Conservation (phyloP, 176 grass and related monocot species). For the Alopecurus myosuroides region DNA sequence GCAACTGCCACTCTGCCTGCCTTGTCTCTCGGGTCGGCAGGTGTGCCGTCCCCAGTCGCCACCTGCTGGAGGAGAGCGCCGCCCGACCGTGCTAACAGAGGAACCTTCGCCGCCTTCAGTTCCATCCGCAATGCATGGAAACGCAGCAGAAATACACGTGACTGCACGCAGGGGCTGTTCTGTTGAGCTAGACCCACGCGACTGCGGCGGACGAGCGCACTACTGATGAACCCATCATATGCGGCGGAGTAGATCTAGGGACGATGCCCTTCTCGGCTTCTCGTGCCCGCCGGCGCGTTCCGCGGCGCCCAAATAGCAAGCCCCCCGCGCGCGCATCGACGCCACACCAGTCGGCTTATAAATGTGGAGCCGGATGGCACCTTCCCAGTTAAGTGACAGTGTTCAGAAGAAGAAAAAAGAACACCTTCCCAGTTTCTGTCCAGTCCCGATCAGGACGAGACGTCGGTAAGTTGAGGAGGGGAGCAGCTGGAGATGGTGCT, state of each 20-base stretch:
- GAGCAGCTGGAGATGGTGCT: neutral
- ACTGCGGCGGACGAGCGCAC: neutral
- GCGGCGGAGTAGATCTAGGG: too few relatives aligned
- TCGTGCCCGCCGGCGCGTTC: neutral
- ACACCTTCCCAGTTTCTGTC: too few relatives aligned
- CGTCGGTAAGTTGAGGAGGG: neutral
- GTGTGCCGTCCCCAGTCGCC: neutral
- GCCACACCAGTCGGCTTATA: neutral
- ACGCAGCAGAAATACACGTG: neutral
- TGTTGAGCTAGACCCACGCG: neutral
- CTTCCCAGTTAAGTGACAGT: neutral
- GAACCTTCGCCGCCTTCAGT: neutral
- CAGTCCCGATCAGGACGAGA: too few relatives aligned
- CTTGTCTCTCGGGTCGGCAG: neutral
- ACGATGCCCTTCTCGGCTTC: neutral
- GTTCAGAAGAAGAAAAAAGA: neutral
- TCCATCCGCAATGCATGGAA: neutral
- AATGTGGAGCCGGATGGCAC: neutral
- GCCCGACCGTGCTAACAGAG: neutral
- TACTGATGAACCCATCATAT: neutral
- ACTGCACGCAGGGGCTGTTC: neutral
- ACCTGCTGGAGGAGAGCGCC: neutral
- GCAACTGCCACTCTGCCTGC: neutral
- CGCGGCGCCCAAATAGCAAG: neutral
- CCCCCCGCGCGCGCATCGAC: too few relatives aligned